Base-by-base conservation (phyloP, 1,284 basidiomycete genomes). In the Cystobasidiaceae sp. region DNA sequence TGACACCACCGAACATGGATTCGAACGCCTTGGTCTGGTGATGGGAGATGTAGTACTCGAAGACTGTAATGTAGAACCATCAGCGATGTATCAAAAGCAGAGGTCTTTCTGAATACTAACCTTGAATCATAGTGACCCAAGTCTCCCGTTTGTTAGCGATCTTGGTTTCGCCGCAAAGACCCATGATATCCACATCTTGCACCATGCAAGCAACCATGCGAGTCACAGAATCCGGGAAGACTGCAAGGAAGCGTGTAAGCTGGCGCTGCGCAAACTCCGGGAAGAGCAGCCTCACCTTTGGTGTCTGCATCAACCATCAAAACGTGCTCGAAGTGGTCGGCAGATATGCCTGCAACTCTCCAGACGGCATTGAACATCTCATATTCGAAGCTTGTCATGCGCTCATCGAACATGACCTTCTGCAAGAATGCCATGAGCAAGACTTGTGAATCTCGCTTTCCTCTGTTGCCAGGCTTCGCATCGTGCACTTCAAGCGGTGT, bases 21-120 rank as follows among this genome's bases (percentile, higher is more conserved):
- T 79, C 78, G 71, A 77, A 80, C 3, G 78, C 77, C 71, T 79
- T 75, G 72, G 78, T 96, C 82, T 93, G 84, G 78, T 98, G 96
- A 76, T 98, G 94, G 15, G 94, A 97, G 78, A 97, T 97, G 82
- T 97, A 97, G 79, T 98, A 98, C 79, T 97, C 94, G 77, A 97
- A 97, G 88, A 79, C 77, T 74, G 63, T 1, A 13, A 6, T 15
- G 13, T 25, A 7, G 17, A 37, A 4, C 33, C 17, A n/a, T 66
- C 50, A 63, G 68, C 7, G 9, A 41, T 39, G 37, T 23, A 41
- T 15, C 21, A 45, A n/a, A 46, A 67, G 41, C 23, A 30, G 21
- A 28, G 33, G 32, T 19, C 25, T 21, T 7, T 15, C 17, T 37
- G 15, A 21, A 7, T 13, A 58, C 71, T 39, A 37, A 75, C 75